Base-by-base conservation (phyloP, 495 filamentous ascomycete genomes). In the Penicillium ochrochloron region DNA sequence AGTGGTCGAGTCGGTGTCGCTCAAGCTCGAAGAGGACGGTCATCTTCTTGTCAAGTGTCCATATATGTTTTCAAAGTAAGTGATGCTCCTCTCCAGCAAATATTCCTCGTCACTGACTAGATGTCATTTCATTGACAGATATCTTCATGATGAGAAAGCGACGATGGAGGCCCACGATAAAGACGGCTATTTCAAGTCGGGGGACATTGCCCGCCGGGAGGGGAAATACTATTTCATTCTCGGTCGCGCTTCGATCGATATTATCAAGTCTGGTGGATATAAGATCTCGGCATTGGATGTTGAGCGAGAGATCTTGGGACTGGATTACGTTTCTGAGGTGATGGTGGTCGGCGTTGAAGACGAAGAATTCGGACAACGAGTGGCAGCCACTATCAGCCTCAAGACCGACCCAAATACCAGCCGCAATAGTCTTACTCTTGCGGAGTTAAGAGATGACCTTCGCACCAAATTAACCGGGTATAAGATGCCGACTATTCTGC, bases 331-430 rank as follows among this genome's bases (percentile, higher is more conserved):
- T 27, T 69, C 76, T 58, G 80, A 82, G 56, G 78, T 78, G 12
- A 77, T 76, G 10, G 75, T 82, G 9, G 78, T 82, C 9, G 80
- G 80, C 4, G 62, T 82, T 14, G 67, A 72, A 3, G 76, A 80
- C 61, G 71, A 80, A 58, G 80, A 82, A 74, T 82, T 72, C 70
- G 81, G 82, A 3, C 79, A 85, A 59, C 70, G 82, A n/a, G 82
- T 85, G 17, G 82, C 76, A n/a, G 82, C 78, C 9, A 76, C 76
- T 5, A 59, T 85, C 21, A 76, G 71, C n/a, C 63, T 83, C 34
- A 75, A 65, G 61, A 67, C 52, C 19, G 67, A 70, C 34, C 62
- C 63, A 5, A 68, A 63, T 8, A 60, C 57, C 10, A 64, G 53
- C 6, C 70, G 60, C 27, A 66, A 67, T 23, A 51, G 14, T 15